Conservation (phyloP, 2,329 filamentous ascomycete species). For the Endocalyx cinctus region DNA sequence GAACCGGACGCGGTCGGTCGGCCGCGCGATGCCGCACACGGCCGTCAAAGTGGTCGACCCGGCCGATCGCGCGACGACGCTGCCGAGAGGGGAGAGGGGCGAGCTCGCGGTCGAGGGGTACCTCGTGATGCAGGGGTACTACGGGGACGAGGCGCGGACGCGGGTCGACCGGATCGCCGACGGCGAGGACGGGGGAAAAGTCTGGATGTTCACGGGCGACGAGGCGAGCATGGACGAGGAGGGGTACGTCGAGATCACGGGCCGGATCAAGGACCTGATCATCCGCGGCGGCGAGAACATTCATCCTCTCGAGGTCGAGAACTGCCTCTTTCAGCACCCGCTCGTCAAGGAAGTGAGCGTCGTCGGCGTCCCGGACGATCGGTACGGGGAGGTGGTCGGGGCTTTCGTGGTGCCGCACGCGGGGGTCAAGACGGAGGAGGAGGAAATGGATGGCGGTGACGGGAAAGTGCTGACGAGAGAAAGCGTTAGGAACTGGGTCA, state of each 20-base stretch:
- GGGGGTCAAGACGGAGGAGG: conserved; percentile 23
- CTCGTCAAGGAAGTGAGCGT: conserved; percentile 73
- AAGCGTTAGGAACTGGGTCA: conserved; percentile 68
- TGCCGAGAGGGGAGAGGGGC: conserved; percentile 64
- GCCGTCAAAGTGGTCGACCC: conserved; percentile 70
- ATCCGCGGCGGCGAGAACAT: conserved; percentile 96
- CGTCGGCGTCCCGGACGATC: conserved; percentile 75
- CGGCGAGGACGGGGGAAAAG: conserved; percentile 45
- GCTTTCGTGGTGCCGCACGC: conserved; percentile 67
- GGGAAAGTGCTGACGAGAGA: conserved; percentile 51
- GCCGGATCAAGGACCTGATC: conserved; percentile 90
- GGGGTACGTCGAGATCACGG: conserved; percentile 85
- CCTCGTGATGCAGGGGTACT: conserved; percentile 88
- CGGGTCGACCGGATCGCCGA: conserved; percentile 55
- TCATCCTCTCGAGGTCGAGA: conserved; percentile 88
- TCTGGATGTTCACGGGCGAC: conserved; percentile 93
- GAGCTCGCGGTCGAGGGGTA: conserved; percentile 85
- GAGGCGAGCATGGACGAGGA: conserved; percentile 80
- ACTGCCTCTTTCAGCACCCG: conserved; percentile 71
- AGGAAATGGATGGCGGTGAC: conserved; percentile 8
- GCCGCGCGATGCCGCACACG: conserved; percentile 80
- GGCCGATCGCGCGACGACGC: conserved; percentile 48
- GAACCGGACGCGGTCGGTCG: conserved; percentile 72
- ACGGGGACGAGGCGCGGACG: conserved; percentile 66
- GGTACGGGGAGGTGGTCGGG: conserved; percentile 81